Conservation (phyloP, 805 yeast species). For the Zygotorulaspora florentina region DNA sequence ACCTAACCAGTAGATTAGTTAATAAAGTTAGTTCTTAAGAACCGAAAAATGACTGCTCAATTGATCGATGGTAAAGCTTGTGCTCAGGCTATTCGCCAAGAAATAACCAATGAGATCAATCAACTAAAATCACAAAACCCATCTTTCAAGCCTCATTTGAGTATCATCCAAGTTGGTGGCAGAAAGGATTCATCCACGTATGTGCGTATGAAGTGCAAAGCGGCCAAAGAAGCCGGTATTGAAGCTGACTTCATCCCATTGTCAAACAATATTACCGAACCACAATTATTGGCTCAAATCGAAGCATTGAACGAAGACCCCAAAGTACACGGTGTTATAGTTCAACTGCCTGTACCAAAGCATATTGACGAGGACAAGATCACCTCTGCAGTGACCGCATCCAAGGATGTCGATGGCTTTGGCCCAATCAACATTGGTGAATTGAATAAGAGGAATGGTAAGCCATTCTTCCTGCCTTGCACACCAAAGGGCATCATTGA, state of each 20-base stretch:
- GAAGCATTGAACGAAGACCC: constrained; percentile 67
- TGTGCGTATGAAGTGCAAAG: constrained; percentile 86
- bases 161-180: constrained; percentile 84
- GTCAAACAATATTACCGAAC: constrained; percentile 58
- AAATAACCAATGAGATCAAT: constrained; percentile 49
- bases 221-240: constrained; percentile 80
- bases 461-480: constrained; percentile 83
- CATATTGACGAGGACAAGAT: constrained; percentile 73
- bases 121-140: constrained; percentile 41
- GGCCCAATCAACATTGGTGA: constrained; percentile 88
- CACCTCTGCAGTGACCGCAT: constrained; percentile 75
- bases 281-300: constrained; percentile 54
- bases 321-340: constrained; percentile 76
- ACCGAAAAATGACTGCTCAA: constrained; percentile 19
- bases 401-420: constrained; percentile 94
- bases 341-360: constrained; percentile 85
- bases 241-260: constrained; percentile 61
- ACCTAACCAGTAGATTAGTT: no score
- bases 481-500: constrained; percentile 93
- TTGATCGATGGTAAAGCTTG: constrained; percentile 59
- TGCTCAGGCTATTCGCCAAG: constrained; percentile 48
- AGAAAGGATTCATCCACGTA: constrained; percentile 90
- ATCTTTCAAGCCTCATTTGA: constrained; percentile 67
- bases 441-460: constrained; percentile 78
- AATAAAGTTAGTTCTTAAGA: not conserved